These are phyloP conservation scores for Laetiporus sulphureus DNA, from an alignment of 1,284 basidiomycete species.

Conservation along the genomic window DNA sequence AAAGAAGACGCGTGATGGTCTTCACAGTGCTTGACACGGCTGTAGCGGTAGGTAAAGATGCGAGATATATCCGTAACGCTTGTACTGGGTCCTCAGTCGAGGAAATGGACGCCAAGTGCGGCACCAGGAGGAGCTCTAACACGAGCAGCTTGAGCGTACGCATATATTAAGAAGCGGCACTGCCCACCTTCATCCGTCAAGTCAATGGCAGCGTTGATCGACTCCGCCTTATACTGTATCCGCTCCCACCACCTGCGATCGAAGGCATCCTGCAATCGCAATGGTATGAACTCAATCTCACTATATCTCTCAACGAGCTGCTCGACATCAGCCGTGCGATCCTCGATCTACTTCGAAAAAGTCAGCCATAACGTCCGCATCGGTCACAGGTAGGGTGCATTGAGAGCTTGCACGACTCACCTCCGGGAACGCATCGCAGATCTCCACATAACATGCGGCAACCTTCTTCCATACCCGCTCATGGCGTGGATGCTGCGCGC, in stretches of 20 bases:
- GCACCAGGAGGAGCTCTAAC: conserved; percentile 7
- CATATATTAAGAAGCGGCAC: conserved; percentile 3
- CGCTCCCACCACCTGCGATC: conserved; percentile 59
- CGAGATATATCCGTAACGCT: conserved; percentile 53
- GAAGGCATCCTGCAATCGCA: conserved; percentile 69
- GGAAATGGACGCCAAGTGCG: conserved; percentile 1
- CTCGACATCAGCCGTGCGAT: conserved; percentile 47
- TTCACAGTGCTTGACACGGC: conserved; percentile 60
- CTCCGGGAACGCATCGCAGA: conserved; percentile 50
- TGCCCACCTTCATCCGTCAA: conserved; percentile 49
- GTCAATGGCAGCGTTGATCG: conserved; percentile 33
- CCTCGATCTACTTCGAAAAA: conserved; percentile 47
- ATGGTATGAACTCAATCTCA: conserved; percentile 49
- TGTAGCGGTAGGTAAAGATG: conserved; percentile 72
- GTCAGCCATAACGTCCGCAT: conserved; percentile 4
- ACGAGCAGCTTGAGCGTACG: background rate
- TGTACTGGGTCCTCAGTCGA: conserved; percentile 32
- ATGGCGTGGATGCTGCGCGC: conserved; percentile 61
- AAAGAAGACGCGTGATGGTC: conserved; percentile 60
- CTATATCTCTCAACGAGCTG: conserved; percentile 39
- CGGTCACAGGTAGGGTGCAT: background rate
- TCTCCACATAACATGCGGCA: conserved; percentile 64
- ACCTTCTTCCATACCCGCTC: conserved; percentile 56
- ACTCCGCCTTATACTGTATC: conserved; percentile 27
- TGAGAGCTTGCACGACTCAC: conserved; percentile 32